A percentile compares a stretch with the other conserved stretches of the same genome.
These are phyloP conservation scores for Arabidopsis suecica DNA, from an alignment of 345 rosid genomes.

Conservation along the genomic window DNA sequence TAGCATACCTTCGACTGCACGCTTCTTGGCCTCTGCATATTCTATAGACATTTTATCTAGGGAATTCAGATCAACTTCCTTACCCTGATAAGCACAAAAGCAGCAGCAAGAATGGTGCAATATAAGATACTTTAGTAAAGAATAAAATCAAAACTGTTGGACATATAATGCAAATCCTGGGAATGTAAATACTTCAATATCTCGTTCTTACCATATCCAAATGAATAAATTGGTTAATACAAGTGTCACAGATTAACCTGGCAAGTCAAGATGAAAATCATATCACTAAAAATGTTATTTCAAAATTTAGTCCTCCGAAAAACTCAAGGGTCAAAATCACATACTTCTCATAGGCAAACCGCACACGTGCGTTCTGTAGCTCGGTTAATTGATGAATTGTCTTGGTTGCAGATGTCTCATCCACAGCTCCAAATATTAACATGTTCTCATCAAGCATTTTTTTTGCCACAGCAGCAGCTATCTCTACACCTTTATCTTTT, in stretches of 20 bases:
- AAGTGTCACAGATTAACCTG: slow-evolving; percentile 64
- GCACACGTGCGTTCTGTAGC: slow-evolving; percentile 65
- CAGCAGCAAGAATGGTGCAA: not conserved
- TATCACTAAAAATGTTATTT: slow-evolving; percentile 16
- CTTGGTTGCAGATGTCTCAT: slow-evolving; percentile 54
- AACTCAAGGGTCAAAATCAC: not conserved
- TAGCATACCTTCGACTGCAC: slow-evolving; percentile 63
- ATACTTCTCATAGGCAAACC: slow-evolving; percentile 69
- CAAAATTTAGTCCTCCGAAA: not conserved
- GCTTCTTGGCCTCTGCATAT: slow-evolving; percentile 75
- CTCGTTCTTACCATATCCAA: slow-evolving; percentile 74
- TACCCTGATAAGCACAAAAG: slow-evolving; percentile 51
- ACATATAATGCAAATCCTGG: not conserved
- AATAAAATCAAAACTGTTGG: not conserved
- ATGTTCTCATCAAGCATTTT: slow-evolving; percentile 68
- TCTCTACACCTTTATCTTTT: slow-evolving; percentile 52
- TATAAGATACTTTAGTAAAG: not conserved
- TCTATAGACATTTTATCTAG: slow-evolving; percentile 59
- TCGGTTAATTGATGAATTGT: slow-evolving; percentile 56
- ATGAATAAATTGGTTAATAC: slow-evolving; percentile 67
- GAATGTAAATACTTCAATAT: slow-evolving; percentile 20
- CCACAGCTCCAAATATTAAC: slow-evolving; percentile 80
- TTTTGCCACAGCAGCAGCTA: slow-evolving; percentile 59
- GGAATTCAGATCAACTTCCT: slow-evolving; percentile 55
- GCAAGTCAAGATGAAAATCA: slow-evolving; percentile 33